phyloP scores from a whole-genome alignment of 805 yeast species.

The Pichia heedii region DNA sequence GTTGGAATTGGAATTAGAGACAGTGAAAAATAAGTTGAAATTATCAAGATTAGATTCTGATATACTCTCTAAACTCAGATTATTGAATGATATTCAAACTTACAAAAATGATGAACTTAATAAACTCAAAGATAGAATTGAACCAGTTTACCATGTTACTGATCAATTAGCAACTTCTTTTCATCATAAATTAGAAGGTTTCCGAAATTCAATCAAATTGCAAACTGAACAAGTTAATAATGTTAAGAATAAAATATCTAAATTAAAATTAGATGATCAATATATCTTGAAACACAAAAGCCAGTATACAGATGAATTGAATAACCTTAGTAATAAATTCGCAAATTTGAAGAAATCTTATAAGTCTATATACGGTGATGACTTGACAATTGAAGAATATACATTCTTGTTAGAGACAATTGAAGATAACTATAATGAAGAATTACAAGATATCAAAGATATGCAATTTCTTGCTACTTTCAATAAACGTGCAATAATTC shows the following conservation, averaged over 20 bases:
- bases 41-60: slow-evolving; percentile 51
- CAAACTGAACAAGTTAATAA: not conserved
- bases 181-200: slow-evolving; percentile 5
- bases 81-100: slow-evolving; percentile 13
- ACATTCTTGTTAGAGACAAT: slow-evolving; percentile 39
- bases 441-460: slow-evolving; percentile 59
- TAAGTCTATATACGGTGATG: slow-evolving; percentile 27
- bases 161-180: slow-evolving; percentile 2
- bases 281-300: not conserved
- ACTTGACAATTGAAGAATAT: slow-evolving; percentile 37
- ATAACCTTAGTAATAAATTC: not conserved
- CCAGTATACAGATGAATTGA: not conserved
- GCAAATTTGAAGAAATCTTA: slow-evolving; percentile 2
- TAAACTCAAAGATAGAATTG: slow-evolving; percentile 2
- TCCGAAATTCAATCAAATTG: not conserved
- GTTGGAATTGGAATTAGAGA: slow-evolving; percentile 42
- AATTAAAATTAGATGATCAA: not conserved
- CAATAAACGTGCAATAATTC: slow-evolving; percentile 57
- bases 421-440: slow-evolving; percentile 52
- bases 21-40: slow-evolving; percentile 40
- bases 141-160: not conserved
- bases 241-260: not conserved
- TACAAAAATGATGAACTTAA: slow-evolving; percentile 14
- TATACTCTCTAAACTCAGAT: slow-evolving; percentile 41
- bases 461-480: slow-evolving; percentile 61